A percentile compares a stretch with the other conserved stretches of the same genome.
Conservation (phyloP, 2,329 filamentous ascomycete species). For the Herpotrichia juniperi region DNA sequence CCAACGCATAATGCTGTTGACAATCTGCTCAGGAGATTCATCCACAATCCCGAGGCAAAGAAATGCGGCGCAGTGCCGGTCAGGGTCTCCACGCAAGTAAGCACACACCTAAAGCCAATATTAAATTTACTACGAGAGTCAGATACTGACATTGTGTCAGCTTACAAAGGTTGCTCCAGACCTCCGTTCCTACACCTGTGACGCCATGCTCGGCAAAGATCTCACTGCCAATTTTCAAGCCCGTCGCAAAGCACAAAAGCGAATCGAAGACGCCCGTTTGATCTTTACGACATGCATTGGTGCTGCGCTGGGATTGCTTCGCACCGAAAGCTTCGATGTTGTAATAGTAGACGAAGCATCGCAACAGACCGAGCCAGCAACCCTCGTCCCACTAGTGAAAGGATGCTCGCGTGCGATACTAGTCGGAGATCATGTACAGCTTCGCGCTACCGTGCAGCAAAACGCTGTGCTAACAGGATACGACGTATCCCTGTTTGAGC, state of each 20-base stretch:
- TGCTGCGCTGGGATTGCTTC: constrained; percentile 50
- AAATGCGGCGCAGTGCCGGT: constrained; percentile 16
- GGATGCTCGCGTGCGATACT: constrained; percentile 51
- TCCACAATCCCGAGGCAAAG: constrained; percentile 9
- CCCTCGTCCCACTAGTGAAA: constrained; percentile 45
- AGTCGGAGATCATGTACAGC: constrained; percentile 56
- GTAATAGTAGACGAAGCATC: constrained; percentile 57
- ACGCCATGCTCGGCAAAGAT: constrained; percentile 44
- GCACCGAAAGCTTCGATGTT: constrained; percentile 46
- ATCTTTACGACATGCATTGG: constrained; percentile 56
- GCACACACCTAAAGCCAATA: constrained; percentile 1
- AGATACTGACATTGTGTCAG: constrained; percentile 11
- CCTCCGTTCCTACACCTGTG: constrained; percentile 26
- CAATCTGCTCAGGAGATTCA: constrained; percentile 46
- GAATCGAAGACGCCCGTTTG: constrained; percentile 44
- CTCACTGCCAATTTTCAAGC: constrained; percentile 28
- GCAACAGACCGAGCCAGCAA: constrained; percentile 53
- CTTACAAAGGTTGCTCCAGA: constrained; percentile 27
- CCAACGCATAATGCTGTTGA: constrained; percentile 56
- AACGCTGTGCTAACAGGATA: constrained; percentile 43
- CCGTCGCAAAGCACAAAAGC: constrained; percentile 45
- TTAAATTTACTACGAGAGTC: not conserved
- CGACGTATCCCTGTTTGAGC: constrained; percentile 53
- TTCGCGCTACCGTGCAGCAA: constrained; percentile 51
- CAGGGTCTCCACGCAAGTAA: constrained; percentile 28